Percentiles rank a stretch among this genome's conserved stretches.
Conservation (phyloP, 305 asterid genomes). For the Solanum aculeatissimum region DNA sequence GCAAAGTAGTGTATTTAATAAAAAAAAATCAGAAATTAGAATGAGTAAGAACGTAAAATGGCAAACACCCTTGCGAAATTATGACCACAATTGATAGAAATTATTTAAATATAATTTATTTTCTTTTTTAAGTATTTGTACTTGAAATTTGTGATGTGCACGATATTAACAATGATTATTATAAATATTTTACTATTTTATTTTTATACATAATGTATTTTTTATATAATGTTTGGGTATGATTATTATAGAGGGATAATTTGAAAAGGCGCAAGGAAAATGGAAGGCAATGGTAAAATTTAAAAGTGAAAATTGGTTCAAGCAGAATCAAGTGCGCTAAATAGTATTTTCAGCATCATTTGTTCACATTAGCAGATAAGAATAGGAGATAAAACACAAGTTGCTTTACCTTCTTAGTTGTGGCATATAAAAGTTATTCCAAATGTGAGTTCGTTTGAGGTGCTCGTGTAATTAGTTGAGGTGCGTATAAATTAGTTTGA, state of each 20-base stretch:
- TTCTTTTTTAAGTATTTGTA: neutral
- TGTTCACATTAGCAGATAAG: neutral
- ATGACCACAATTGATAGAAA: neutral
- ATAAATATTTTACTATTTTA: too few species aligned
- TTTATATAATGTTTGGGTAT: neutral
- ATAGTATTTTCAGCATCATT: neutral
- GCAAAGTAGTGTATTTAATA: neutral
- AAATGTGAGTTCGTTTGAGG: neutral
- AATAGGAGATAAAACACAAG: neutral
- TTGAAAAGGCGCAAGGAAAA: neutral
- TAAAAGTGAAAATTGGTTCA: neutral
- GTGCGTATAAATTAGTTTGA: neutral
- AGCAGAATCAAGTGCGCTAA: neutral
- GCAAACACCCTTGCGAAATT: neutral
- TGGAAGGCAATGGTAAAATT: neutral
- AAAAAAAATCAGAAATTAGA: neutral
- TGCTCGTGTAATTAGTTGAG: neutral
- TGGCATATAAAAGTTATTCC: neutral
- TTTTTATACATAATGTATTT: too few species aligned
- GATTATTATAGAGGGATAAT: neutral
- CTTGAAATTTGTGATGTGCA: neutral
- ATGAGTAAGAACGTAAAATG: neutral
- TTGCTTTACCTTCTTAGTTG: neutral
- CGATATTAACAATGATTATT: neutral
- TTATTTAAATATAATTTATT: neutral